Percentiles rank a stretch among this genome's conserved stretches.
Evolutionary conservation across 768 basidiomycete genomes (phyloP).

Genomic region (Lentinula edodes): DNA sequence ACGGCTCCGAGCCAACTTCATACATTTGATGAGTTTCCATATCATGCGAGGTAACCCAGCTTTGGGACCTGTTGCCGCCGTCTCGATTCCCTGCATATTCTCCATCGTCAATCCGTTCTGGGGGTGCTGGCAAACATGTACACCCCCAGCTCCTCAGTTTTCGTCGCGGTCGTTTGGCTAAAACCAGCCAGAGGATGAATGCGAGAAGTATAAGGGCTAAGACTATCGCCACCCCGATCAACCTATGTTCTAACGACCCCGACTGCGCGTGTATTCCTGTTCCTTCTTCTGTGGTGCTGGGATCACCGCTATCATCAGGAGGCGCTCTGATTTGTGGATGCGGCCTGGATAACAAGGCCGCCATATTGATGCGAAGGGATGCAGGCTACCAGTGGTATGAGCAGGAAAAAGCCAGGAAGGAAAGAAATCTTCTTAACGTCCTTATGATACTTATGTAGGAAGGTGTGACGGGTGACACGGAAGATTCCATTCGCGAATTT

Average conservation of each 20-base stretch:
- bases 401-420: neutral
- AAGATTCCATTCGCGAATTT: neutral
- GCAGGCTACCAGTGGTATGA: neutral
- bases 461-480: neutral
- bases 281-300: neutral
- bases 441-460: neutral
- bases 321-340: neutral
- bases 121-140: slow-evolving; percentile 1
- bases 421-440: neutral
- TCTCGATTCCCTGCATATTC: neutral
- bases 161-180: slow-evolving; percentile 28
- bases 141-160: slow-evolving; percentile 11
- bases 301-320: neutral
- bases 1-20: neutral
- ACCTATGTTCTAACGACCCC: slow-evolving; percentile 31
- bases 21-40: neutral
- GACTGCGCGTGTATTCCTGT: slow-evolving; percentile 12
- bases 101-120: neutral
- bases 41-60: neutral
- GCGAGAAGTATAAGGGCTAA: slow-evolving; percentile 26
- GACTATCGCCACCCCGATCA: slow-evolving; percentile 41
- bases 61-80: neutral
- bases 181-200: slow-evolving; percentile 30
- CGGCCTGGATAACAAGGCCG: neutral
- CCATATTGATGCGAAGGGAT: neutral